Evolutionary conservation across 768 basidiomycete genomes (phyloP), one percentile per base, ranked within the genome.

Genomic region (Chalciporus chontae): DNA sequence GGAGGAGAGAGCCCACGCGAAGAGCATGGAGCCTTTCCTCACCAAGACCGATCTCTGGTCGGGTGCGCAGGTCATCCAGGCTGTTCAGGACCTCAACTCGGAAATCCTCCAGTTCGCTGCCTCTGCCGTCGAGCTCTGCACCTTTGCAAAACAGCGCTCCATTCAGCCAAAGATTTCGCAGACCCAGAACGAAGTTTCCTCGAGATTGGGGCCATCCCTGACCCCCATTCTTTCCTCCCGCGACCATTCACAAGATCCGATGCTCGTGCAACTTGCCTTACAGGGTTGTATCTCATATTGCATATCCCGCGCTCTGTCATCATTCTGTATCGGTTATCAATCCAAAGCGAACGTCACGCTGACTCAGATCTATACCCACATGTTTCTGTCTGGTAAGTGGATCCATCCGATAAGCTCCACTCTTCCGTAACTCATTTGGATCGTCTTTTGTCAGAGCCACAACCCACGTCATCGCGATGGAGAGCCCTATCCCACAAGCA

Each of bases 41-140:
- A 86, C 85, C 14, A 83, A 86, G 52, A 82, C 80, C 27, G 87
- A 90, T 65, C 59, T 66, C 26, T 87, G 83, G 84, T 87, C 86
- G 2, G 87, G 87, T 11, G 81, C 85, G 1, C 85, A 88, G 62
- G 76, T 90, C 63, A 77, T 90, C 42, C 86, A 90, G 61, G 82
- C 85, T 3, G 81, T 90, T 13, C 83, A 85, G 54, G 87, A 90
- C 59, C 76, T 90, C 64, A 90, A 90, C 62, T 81, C 84, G 0
- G 87, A 89, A 66, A 84, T 89, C 51, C 75, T 87, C n/a, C 87
- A 87, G 54, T 86, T 87, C 51, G 83, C 87, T 8, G 85, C 86
- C 14, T 78, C 83, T 19, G 86, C 84, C 7, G 83, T 84, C 14
- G 87, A 90, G 66, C 71, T 81, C 37, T 82, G 79, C 56, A 74